Evolutionary conservation across 2,329 filamentous ascomycete genomes (phyloP).

Genomic region (Cadophora sp.): DNA sequence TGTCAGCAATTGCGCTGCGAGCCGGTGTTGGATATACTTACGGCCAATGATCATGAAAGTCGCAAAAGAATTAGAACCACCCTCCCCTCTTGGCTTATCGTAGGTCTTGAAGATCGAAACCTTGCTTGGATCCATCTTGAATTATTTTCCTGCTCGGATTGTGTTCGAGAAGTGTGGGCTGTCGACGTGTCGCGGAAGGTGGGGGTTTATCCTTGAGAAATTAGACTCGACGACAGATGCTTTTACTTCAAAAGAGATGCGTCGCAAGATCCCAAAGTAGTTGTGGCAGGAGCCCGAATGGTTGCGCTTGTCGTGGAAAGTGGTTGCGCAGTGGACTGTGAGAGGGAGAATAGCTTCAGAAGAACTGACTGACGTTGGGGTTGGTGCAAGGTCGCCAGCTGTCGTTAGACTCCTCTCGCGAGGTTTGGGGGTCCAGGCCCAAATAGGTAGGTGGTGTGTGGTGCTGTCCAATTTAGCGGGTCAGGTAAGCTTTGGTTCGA

Average conservation of each 20-base stretch:
- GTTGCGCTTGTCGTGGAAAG: background rate
- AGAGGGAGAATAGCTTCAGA: slow-evolving; percentile 3
- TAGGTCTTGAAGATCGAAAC: slow-evolving; percentile 44
- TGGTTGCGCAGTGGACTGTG: background rate
- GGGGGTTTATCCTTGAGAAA: background rate
- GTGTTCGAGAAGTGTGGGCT: slow-evolving; percentile 3
- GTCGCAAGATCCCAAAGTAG: background rate
- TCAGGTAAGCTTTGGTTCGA: background rate
- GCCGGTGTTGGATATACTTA: slow-evolving; percentile 53
- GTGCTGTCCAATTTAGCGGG: background rate
- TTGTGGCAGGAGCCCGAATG: background rate
- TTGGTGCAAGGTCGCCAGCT: background rate
- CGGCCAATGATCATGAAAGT: slow-evolving; percentile 97
- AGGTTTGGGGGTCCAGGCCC: slow-evolving; percentile 9
- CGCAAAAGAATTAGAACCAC: slow-evolving; percentile 76
- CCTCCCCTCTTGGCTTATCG: slow-evolving; percentile 42
- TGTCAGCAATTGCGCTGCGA: slow-evolving; percentile 24
- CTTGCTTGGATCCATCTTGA: slow-evolving; percentile 42
- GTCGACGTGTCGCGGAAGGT: slow-evolving; percentile 7
- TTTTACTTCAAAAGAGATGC: background rate
- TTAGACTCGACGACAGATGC: background rate
- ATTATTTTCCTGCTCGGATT: background rate
- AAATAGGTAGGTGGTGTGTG: slow-evolving; percentile 10
- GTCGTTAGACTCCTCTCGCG: background rate
- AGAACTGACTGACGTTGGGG: no score